Conservation (phyloP, 345 rosid genomes). For the Fremontodendron californicum region DNA sequence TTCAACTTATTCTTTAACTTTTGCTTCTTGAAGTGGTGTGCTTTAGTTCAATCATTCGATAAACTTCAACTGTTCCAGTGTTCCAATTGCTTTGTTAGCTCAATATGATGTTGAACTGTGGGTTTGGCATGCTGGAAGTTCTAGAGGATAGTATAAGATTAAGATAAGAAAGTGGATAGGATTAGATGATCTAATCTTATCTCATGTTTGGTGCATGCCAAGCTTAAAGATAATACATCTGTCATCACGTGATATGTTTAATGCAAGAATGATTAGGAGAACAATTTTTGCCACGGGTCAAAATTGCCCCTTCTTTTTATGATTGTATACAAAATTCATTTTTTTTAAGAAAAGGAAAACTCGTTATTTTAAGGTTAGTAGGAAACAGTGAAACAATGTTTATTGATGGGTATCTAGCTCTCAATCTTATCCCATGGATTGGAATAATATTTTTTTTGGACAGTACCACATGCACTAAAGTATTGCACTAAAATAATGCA, state of each 20-base stretch:
- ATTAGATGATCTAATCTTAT: not conserved
- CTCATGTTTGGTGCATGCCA: not conserved
- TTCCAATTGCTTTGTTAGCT: not conserved
- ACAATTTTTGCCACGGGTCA: not conserved
- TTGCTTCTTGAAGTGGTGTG: not conserved
- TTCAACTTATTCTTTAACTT: not conserved
- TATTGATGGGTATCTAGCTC: not conserved
- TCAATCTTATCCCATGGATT: constrained; percentile 5
- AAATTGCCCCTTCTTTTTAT: not conserved
- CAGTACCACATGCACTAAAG: not conserved
- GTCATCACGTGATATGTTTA: not conserved
- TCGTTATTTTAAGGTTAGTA: not conserved
- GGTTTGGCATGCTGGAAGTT: not conserved
- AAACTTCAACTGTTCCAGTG: not conserved
- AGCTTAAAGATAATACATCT: not conserved
- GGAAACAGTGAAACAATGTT: not conserved
- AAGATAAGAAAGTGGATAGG: not conserved
- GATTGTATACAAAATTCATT: not conserved
- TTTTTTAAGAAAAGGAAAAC: not conserved
- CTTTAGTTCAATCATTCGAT: not conserved
- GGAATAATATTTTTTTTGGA: not conserved
- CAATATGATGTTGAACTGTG: not conserved
- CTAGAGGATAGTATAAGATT: not conserved
- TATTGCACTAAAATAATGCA: not conserved
- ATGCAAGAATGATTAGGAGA: not conserved